Conservation (phyloP, 2,329 filamentous ascomycete species). For the Corniculantispora saksenae region DNA sequence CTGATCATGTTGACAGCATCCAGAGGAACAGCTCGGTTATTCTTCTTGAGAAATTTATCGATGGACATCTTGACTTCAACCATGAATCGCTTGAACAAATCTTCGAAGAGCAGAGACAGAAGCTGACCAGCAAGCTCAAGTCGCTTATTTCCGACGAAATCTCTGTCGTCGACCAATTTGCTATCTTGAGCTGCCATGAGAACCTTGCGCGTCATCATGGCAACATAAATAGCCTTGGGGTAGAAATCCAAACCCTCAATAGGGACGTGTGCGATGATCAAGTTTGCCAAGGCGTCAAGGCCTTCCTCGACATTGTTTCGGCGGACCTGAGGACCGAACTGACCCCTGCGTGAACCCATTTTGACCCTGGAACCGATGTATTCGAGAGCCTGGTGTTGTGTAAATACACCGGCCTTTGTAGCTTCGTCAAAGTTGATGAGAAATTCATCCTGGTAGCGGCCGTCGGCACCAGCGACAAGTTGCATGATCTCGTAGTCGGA, state of each 20-base stretch:
- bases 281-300: slow-evolving; percentile 85
- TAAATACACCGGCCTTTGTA: slow-evolving; percentile 79
- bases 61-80: slow-evolving; percentile 87
- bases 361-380: slow-evolving; percentile 87
- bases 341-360: slow-evolving; percentile 71
- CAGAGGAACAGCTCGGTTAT: slow-evolving; percentile 82
- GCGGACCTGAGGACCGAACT: slow-evolving; percentile 56
- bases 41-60: slow-evolving; percentile 93
- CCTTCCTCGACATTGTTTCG: slow-evolving; percentile 89
- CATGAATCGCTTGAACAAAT: slow-evolving; percentile 95
- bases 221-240: slow-evolving; percentile 94
- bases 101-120: slow-evolving; percentile 90
- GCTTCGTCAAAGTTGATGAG: slow-evolving; percentile 93
- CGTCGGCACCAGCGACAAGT: slow-evolving; percentile 84
- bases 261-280: slow-evolving; percentile 92
- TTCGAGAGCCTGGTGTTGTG: slow-evolving; percentile 92
- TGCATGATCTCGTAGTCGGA: slow-evolving; percentile 94
- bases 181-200: slow-evolving; percentile 91
- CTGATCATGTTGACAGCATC: slow-evolving; percentile 84
- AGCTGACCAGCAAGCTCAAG: slow-evolving; percentile 93
- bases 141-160: slow-evolving; percentile 97
- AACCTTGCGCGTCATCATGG: slow-evolving; percentile 95
- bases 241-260: slow-evolving; percentile 91
- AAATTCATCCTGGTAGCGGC: slow-evolving; percentile 90
- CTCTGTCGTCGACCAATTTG: slow-evolving; percentile 88